Conservation (phyloP, 2,329 filamentous ascomycete genomes). For the Cladophialophora psammophila region DNA sequence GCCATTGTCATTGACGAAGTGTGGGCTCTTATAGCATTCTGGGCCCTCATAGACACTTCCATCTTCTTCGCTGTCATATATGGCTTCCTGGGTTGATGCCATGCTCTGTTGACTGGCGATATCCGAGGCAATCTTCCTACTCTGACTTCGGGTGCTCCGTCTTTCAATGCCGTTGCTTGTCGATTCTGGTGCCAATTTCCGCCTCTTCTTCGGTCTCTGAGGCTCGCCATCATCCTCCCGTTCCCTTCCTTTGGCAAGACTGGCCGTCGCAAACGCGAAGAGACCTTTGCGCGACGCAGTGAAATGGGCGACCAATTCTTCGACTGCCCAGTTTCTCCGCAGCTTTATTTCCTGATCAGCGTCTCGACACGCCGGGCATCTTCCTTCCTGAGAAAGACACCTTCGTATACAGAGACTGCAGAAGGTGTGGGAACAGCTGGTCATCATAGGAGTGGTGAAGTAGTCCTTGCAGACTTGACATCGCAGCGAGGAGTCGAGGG, state of each 20-base stretch:
- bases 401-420: slow-evolving; percentile 95
- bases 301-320: slow-evolving; percentile 85
- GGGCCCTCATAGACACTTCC: slow-evolving; percentile 40
- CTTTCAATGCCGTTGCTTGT: slow-evolving; percentile 47
- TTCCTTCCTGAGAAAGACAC: slow-evolving; percentile 80
- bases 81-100: slow-evolving; percentile 42
- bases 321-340: slow-evolving; percentile 81
- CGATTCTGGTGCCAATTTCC: slow-evolving; percentile 31
- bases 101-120: slow-evolving; percentile 42
- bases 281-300: slow-evolving; percentile 67
- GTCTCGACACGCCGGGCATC: slow-evolving; percentile 83
- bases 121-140: slow-evolving; percentile 52
- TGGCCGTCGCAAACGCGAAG: slow-evolving; percentile 67
- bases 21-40: slow-evolving; percentile 32
- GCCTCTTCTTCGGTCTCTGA: slow-evolving; percentile 44
- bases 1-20: slow-evolving; percentile 10
- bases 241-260: slow-evolving; percentile 54
- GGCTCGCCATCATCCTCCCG: slow-evolving; percentile 39
- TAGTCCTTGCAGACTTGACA: slow-evolving; percentile 99
- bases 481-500: slow-evolving; percentile 81
- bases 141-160: slow-evolving; percentile 61
- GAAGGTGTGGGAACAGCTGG: slow-evolving; percentile 93
- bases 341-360: slow-evolving; percentile 84
- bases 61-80: slow-evolving; percentile 53
- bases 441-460: slow-evolving; percentile 92